Evolutionary conservation across 2,329 filamentous ascomycete genomes (phyloP).

Genomic region (Hymenoscyphus linearis): DNA sequence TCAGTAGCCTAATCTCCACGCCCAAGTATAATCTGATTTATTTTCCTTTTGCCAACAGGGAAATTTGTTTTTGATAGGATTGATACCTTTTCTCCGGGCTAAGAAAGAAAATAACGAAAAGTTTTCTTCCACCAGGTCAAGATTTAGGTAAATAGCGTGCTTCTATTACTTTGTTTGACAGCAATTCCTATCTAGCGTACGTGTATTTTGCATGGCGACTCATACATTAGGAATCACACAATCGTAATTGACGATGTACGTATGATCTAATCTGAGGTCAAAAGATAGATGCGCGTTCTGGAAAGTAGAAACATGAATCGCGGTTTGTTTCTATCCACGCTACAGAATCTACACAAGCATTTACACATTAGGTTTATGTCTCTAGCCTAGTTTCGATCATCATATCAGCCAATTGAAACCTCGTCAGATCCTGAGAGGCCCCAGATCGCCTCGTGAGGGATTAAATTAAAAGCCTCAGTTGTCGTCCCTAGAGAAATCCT

Average conservation of each 20-base stretch:
- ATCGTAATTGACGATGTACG: background rate
- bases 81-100: no score
- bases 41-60: no score
- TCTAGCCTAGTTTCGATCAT: background rate
- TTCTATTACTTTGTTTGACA: background rate
- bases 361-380: background rate
- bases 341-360: background rate
- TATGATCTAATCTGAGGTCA: background rate
- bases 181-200: background rate
- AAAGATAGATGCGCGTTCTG: background rate
- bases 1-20: background rate
- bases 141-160: background rate
- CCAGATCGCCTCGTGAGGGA: background rate
- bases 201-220: background rate
- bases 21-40: background rate
- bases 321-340: background rate
- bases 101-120: no score
- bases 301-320: background rate
- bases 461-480: background rate
- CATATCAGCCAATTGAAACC: background rate
- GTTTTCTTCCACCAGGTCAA: background rate
- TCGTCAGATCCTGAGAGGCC: background rate
- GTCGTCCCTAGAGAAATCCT: background rate
- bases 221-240: background rate
- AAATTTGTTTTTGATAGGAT: no score